Base-by-base conservation (phyloP, 225 moss, liverwort and hornwort species). In the Lunularia cruciata region DNA sequence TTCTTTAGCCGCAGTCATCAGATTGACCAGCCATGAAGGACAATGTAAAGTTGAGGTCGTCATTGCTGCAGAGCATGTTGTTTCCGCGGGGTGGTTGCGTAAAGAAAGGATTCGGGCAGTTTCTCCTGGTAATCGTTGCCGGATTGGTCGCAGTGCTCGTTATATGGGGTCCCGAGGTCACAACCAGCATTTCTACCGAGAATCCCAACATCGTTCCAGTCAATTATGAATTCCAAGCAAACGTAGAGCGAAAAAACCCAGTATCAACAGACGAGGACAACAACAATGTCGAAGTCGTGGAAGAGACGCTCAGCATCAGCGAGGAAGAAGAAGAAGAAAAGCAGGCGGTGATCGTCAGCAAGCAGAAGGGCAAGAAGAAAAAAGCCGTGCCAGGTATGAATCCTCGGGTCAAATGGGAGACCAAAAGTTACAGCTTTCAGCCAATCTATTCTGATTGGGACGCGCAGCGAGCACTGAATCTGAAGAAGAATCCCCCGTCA, bases 361-460 rank as follows among this genome's bases (percentile, higher is more conserved):
- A 64, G 43, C 8, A n/a, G 38, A 11, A 14, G 25, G n/a, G 40
- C 22, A 23, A 39, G 63, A 19, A 27, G 63, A 43, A 6, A 8
- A 12, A 43, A 11, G 14, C 2, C 25, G 20, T 18, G 60, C 31
- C 47, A 9, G 4, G 2, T 8, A 5, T 49, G 67, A 67, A 51
- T 51, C 36, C 27, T 23, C 11, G 12, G 14, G 4, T 18, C 25
- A 46, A 46, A 23, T 67, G 67, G 69, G 6, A 57, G 35, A 69
- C 38, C 28, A 16, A 55, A 3, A 0, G 26, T 1, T 69, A 56
- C 69, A 57, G 56, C 3, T 55, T 69, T 39, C 16, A 12, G 3
- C 69, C 69, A 20, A 32, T 25, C 38, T 39, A 38, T 27, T 16
- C 16, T 7, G 78, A 92, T 68, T 92, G 92, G 92, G 83, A 90